Conservation (phyloP, 139 green algal genomes). For the Tetraselmis chui region DNA sequence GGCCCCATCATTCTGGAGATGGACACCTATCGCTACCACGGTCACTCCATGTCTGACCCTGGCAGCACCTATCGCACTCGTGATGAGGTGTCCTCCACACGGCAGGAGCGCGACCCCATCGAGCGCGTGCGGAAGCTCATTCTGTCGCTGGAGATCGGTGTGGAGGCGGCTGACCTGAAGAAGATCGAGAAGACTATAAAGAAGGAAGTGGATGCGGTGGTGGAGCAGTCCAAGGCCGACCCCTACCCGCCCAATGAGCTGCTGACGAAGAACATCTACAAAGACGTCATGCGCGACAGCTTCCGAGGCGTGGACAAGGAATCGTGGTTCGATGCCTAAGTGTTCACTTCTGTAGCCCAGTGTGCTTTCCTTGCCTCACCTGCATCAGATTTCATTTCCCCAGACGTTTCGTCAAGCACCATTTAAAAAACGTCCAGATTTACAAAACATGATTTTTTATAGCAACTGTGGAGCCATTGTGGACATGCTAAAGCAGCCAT, state of each 20-base stretch:
- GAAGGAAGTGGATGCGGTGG: slow-evolving; percentile 80
- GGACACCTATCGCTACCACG: slow-evolving; percentile 99
- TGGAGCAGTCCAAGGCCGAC: slow-evolving; percentile 69
- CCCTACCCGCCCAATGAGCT: not conserved
- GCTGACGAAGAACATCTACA: not conserved
- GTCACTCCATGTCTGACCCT: slow-evolving; percentile 98
- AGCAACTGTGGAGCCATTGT: no score
- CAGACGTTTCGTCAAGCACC: no score
- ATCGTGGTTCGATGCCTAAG: not conserved
- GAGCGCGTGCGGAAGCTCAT: slow-evolving; percentile 73
- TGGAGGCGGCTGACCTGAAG: slow-evolving; percentile 51
- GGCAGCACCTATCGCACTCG: slow-evolving; percentile 94
- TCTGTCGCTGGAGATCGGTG: slow-evolving; percentile 63
- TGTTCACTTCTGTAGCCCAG: no score
- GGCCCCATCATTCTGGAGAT: slow-evolving; percentile 96
- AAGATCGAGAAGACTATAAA: slow-evolving; percentile 74
- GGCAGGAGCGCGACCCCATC: slow-evolving; percentile 81
- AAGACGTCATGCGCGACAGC: not conserved
- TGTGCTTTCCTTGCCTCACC: no score
- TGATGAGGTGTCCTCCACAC: slow-evolving; percentile 86
- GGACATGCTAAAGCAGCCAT: no score
- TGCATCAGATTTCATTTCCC: no score
- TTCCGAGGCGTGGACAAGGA: not conserved
- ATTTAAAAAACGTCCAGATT: no score
- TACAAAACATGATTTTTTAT: no score